phyloP scores from a whole-genome alignment of 208 protist genomes.

The Phytomonas francai region DNA sequence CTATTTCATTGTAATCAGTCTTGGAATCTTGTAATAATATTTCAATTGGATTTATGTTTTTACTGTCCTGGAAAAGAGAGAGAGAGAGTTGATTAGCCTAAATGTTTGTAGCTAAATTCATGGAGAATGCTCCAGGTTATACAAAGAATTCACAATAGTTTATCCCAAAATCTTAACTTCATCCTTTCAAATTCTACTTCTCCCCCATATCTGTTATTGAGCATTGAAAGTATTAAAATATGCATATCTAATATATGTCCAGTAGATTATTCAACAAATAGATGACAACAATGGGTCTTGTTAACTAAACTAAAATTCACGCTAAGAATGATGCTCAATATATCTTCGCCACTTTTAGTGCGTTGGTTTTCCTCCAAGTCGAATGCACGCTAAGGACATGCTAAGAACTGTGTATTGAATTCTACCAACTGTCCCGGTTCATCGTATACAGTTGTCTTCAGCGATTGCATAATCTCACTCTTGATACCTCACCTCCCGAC shows the following conservation, averaged over 20 bases:
- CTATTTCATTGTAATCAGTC: background rate
- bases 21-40: background rate
- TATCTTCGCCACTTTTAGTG: background rate
- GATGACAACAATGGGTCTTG: background rate
- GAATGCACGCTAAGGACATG: background rate
- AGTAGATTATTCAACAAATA: slow-evolving; percentile 9
- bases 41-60: background rate
- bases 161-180: slow-evolving; percentile 3
- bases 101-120: slow-evolving; percentile 3
- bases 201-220: background rate
- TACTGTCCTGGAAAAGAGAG: too few species aligned
- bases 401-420: background rate
- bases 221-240: slow-evolving; percentile 11
- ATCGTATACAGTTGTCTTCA: background rate
- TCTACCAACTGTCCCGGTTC: background rate
- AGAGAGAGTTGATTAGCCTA: background rate
- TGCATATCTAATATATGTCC: background rate
- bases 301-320: slow-evolving; percentile 1
- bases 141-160: background rate
- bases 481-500: background rate
- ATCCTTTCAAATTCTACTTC: slow-evolving; percentile 5
- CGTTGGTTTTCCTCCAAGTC: background rate
- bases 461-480: background rate
- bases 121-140: background rate
- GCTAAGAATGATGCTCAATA: background rate